phyloP scores from a whole-genome alignment of 2,329 filamentous ascomycete genomes.

The Fusarium sterilihyphosum region DNA sequence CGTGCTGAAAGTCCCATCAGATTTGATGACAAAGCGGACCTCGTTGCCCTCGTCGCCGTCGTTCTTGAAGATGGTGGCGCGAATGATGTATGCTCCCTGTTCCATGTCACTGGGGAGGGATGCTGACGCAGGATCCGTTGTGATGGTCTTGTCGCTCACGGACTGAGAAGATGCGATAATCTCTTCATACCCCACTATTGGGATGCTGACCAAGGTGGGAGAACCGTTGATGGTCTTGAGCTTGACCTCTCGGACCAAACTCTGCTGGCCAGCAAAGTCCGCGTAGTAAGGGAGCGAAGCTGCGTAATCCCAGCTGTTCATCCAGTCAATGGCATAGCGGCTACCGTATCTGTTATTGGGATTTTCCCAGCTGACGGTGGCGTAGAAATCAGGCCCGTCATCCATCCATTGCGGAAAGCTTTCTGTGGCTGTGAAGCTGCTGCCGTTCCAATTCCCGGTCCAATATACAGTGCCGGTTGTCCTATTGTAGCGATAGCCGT shows the following conservation, averaged over 20 bases:
- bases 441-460: accelerated
- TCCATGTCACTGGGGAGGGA: not conserved
- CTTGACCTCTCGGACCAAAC: not conserved
- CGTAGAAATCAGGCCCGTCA: not conserved
- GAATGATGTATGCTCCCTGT: not conserved
- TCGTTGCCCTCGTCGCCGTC: not conserved
- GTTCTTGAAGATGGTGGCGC: not conserved
- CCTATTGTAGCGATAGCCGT: not conserved
- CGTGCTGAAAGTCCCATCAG: not conserved
- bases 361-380: not conserved
- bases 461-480: not conserved
- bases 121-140: not conserved
- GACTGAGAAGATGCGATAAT: accelerated
- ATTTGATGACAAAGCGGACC: not conserved
- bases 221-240: not conserved
- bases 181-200: not conserved
- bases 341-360: not conserved
- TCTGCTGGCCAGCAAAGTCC: not conserved
- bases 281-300: not conserved
- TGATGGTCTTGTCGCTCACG: not conserved
- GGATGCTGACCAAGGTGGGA: not conserved
- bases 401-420: not conserved
- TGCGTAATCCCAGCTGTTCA: not conserved
- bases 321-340: not conserved
- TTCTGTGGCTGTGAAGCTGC: not conserved